Base-by-base conservation (phyloP, 257 asterid species). In the Nicotiana knightiana region DNA sequence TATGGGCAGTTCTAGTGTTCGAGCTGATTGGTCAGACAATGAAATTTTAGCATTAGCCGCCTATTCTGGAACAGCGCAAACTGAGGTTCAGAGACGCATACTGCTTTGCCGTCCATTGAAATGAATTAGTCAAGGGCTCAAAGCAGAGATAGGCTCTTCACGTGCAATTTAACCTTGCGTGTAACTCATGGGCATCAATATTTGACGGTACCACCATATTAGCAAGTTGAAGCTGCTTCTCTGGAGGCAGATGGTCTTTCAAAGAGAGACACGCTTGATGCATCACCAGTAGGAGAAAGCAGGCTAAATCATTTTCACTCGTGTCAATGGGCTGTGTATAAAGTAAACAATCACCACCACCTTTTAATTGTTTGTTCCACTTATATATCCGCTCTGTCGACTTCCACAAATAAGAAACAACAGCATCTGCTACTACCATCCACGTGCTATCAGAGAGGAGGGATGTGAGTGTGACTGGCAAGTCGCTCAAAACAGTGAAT, bases 211-310 rank as follows among this genome's bases (percentile, higher is more conserved):
- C 79, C 63, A 13, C 86, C 93, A 94, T 94, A 88, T 90, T 91
- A 32, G 99, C 93, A 79, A 96, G 93, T 70, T 83, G 80, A 70
- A 96, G 91, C 90, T 82, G 95, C 87, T 94, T 89, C 79, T 93
- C 97, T 6, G 78, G 80, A 10, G 98, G 90, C 63, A 96, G 76
- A 88, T 87, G 87, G 35, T 85, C 82, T 84, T 91, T 93, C 85
- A 94, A 82, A 53, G 81, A 83, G 33, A 92, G 83, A 83, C 99
- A 92, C 0, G 94, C 81, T 65, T 81, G 85, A 82, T 90, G 91
- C 91, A 90, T 77, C 80, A 94, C 98, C 86, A 53, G 88, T 83
- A 94, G 76, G 61, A 96, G 68, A 83, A 88, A 86, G 80, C 9
- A 83, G 2, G 90, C 90, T 75, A 10, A 77, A 17, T 87, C 91